These are phyloP conservation scores for Ceratocystis cubensis DNA, from an alignment of 2,329 filamentous ascomycete genomes.

Conservation along the genomic window DNA sequence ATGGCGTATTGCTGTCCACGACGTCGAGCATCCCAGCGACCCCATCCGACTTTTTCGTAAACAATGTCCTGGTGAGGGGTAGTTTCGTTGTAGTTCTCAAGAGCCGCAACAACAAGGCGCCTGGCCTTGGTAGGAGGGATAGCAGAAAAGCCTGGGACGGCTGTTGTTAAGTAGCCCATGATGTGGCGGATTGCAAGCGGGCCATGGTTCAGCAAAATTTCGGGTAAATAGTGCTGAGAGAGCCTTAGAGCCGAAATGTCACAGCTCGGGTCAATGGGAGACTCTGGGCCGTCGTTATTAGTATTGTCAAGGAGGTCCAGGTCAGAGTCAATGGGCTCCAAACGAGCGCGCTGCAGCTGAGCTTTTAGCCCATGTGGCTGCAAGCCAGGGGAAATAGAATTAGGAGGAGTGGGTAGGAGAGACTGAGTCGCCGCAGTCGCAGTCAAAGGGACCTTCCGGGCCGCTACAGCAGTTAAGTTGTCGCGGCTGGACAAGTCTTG, in stretches of 20 bases:
- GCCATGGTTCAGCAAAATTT: conserved; percentile 79
- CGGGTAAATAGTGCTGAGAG: conserved; percentile 78
- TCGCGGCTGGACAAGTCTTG: conserved; percentile 50
- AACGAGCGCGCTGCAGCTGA: conserved; percentile 45
- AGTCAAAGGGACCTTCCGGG: conserved; percentile 47
- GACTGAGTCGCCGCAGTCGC: conserved; percentile 43
- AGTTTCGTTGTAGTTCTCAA: conserved; percentile 57
- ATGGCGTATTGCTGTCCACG: conserved; percentile 48
- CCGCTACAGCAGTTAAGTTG: conserved; percentile 62
- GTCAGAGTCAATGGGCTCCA: conserved; percentile 67
- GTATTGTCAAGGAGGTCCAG: conserved; percentile 63
- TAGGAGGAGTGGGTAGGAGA: conserved; percentile 78
- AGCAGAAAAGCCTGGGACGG: conserved; percentile 80
- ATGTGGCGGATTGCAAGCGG: conserved; percentile 89
- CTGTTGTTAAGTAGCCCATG: conserved; percentile 86
- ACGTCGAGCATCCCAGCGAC: conserved; percentile 78
- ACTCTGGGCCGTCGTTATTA: conserved; percentile 28
- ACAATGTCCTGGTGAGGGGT: conserved; percentile 56
- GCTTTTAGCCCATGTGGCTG: conserved; percentile 68
- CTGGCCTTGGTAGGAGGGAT: conserved; percentile 84
- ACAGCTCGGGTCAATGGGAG: conserved; percentile 56
- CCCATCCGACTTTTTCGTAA: conserved; percentile 96
- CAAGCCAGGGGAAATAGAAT: conserved; percentile 83
- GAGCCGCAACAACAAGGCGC: conserved; percentile 77
- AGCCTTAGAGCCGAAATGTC: conserved; percentile 76